These are phyloP conservation scores for Plasmodium gallinaceum DNA, from an alignment of 169 alveolate genomes.

Conservation along the genomic window DNA sequence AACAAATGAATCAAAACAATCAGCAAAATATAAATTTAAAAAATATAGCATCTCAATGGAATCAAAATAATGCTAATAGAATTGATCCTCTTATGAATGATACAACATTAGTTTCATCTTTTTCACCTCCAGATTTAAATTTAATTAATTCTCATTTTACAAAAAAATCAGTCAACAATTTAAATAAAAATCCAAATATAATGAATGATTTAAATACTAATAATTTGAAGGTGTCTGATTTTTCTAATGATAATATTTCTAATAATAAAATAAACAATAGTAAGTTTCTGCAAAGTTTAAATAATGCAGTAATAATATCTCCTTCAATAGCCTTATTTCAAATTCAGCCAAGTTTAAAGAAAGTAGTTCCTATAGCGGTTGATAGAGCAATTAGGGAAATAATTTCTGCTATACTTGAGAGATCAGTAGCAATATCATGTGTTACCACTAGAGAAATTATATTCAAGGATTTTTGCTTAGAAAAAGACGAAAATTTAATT, in stretches of 20 bases:
- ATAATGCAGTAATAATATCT: constrained; percentile 85
- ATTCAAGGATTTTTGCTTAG: constrained; percentile 96
- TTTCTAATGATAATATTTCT: background rate
- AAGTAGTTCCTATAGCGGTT: constrained; percentile 95
- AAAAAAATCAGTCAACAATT: constrained; percentile 32
- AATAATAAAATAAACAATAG: constrained; percentile 33
- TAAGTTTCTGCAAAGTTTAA: constrained; percentile 78
- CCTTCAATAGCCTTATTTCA: constrained; percentile 92
- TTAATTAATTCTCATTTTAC: constrained; percentile 54
- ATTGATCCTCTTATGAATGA: constrained; percentile 61
- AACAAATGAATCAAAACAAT: constrained; percentile 15
- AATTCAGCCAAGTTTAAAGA: constrained; percentile 90
- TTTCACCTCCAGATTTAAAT: constrained; percentile 69
- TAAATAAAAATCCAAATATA: background rate
- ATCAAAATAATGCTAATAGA: constrained; percentile 16
- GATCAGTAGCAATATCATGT: constrained; percentile 96
- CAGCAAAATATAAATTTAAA: constrained; percentile 30
- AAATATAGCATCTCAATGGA: constrained; percentile 56
- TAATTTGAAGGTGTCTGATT: background rate
- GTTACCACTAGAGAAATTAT: constrained; percentile 96
- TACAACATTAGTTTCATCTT: constrained; percentile 68
- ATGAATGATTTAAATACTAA: constrained; percentile 22
- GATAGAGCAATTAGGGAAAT: constrained; percentile 96
- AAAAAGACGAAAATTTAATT: constrained; percentile 92
- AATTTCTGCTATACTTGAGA: constrained; percentile 92